These are phyloP conservation scores for Silene conica DNA, from an alignment of 148 eudicot species.

Conservation along the genomic window DNA sequence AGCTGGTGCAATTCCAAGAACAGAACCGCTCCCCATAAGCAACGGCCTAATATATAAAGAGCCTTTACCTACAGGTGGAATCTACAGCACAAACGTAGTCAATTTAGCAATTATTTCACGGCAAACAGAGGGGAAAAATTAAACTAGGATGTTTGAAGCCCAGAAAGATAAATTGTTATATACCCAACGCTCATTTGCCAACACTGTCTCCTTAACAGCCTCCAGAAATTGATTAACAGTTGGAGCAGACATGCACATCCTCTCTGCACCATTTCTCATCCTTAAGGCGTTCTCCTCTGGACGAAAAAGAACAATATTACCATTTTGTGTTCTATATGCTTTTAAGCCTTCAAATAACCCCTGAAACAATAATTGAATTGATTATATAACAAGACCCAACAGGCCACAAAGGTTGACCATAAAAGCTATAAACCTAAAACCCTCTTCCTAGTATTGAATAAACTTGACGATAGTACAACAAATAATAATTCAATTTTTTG, in stretches of 20 bases:
- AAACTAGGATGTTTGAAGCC: not conserved
- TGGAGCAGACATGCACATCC: conserved; percentile 99
- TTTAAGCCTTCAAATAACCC: conserved; percentile 95
- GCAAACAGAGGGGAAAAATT: not conserved
- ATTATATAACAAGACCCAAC: not conserved
- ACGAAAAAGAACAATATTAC: conserved; percentile 78
- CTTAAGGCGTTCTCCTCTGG: conserved; percentile 88
- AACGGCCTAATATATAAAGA: conserved; percentile 78
- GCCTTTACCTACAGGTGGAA: conserved; percentile 92
- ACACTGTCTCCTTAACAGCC: conserved; percentile 84
- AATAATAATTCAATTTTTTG: not conserved
- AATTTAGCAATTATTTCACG: not conserved
- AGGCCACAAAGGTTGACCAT: not conserved
- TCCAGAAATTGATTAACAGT: conserved; percentile 83
- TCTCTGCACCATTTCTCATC: conserved; percentile 79
- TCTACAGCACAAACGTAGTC: conserved; percentile 38
- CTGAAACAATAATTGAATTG: conserved; percentile 30
- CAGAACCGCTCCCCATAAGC: conserved; percentile 96
- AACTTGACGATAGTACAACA: not conserved
- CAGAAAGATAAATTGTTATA: not conserved
- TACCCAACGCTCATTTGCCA: conserved; percentile 97
- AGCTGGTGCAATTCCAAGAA: conserved; percentile 91
- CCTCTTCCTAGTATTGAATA: not conserved
- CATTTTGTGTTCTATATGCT: conserved; percentile 79
- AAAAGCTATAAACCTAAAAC: not conserved